Evolutionary conservation across 1,284 basidiomycete genomes (phyloP).

Genomic region (Paramarasmius palmivorus): DNA sequence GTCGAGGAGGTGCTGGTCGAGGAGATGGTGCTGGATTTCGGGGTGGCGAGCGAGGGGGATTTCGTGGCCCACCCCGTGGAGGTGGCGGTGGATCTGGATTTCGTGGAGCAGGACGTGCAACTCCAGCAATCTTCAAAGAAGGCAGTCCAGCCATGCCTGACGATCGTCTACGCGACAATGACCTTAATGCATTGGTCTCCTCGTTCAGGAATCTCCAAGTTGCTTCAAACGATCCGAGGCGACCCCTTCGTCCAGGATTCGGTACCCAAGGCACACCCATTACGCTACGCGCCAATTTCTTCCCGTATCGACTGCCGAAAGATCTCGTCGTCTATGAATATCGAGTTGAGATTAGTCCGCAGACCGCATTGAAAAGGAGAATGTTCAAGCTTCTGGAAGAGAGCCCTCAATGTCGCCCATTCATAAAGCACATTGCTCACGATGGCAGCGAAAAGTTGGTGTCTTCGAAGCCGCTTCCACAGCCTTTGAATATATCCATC

Average conservation of each 20-base stretch:
- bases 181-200: background rate
- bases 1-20: background rate
- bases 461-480: background rate
- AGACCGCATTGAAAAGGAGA: background rate
- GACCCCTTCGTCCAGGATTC: background rate
- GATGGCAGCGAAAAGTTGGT: background rate
- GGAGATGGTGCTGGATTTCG: background rate
- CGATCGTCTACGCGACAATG: background rate
- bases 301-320: background rate
- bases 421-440: background rate
- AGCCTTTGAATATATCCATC: background rate
- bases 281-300: background rate
- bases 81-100: background rate
- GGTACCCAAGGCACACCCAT: background rate
- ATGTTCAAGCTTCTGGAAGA: constrained; percentile 1
- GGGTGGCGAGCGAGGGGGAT: background rate
- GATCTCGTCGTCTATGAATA: background rate
- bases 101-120: background rate
- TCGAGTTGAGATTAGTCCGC: background rate
- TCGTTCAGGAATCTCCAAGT: background rate
- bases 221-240: background rate
- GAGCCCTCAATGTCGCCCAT: background rate
- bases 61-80: background rate
- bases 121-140: background rate
- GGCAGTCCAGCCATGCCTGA: background rate